These are phyloP conservation scores for Rhodotorula paludigena DNA, from an alignment of 768 basidiomycete species.

Conservation along the genomic window DNA sequence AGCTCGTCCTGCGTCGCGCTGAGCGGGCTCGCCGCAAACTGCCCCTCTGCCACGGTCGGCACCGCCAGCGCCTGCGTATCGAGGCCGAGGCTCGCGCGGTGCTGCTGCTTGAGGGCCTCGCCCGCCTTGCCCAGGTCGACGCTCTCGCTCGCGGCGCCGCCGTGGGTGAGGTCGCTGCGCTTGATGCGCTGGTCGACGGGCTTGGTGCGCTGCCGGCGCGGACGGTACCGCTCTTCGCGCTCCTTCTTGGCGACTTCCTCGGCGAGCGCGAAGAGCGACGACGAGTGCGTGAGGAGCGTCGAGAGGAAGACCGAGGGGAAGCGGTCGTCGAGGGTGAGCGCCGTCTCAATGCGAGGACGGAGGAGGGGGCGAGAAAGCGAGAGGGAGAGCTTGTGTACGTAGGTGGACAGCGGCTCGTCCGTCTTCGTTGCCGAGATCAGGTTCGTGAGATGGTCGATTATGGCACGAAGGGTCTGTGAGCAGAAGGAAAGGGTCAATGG, in stretches of 20 bases:
- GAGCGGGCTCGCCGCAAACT: conserved; percentile 22
- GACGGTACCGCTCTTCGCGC: conserved; percentile 35
- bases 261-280: not conserved
- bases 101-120: not conserved
- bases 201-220: conserved; percentile 40
- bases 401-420: conserved; percentile 66
- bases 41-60: too few relatives aligned
- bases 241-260: conserved; percentile 14
- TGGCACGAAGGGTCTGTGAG: conserved; percentile 68
- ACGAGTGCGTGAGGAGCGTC: conserved; percentile 58
- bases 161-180: conserved; percentile 16
- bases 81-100: not conserved
- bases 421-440: conserved; percentile 17
- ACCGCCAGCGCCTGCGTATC: not conserved
- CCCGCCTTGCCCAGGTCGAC: not conserved
- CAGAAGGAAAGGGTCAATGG: conserved; percentile 55
- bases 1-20: not conserved
- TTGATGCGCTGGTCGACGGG: conserved; percentile 41
- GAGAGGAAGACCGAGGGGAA: conserved; percentile 77
- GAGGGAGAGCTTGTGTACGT: conserved; percentile 77
- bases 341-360: conserved; percentile 73
- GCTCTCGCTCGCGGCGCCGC: not conserved
- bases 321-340: conserved; percentile 84
- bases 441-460: conserved; percentile 58
- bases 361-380: conserved; percentile 77